A percentile compares a stretch with the other conserved stretches of the same genome.
Conservation (phyloP, 805 yeast species). For the Debaryomyces hansenii region DNA sequence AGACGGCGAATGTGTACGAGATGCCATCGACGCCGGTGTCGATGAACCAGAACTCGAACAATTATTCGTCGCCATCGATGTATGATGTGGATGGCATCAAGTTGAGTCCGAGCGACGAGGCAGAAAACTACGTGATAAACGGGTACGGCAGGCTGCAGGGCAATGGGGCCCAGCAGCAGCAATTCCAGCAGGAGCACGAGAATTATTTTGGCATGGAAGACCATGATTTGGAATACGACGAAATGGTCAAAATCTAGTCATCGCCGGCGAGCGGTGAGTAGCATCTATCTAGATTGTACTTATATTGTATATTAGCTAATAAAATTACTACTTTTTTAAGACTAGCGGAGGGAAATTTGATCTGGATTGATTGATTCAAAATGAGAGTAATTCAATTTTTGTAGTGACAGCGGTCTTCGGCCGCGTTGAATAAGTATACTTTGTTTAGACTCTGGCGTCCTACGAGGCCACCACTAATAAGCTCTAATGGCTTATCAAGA, state of each 20-base stretch:
- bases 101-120: slow-evolving; percentile 39
- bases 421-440: no score
- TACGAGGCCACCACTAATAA: no score
- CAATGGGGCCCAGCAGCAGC: slow-evolving; percentile 12
- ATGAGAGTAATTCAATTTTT: no score
- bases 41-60: slow-evolving; percentile 9
- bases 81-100: slow-evolving; percentile 11
- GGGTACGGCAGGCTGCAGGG: slow-evolving; percentile 23
- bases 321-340: not conserved
- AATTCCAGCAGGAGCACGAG: slow-evolving; percentile 33
- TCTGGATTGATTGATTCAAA: no score
- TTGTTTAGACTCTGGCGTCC: no score
- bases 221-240: slow-evolving; percentile 12
- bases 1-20: slow-evolving; percentile 2
- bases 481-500: no score
- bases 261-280: not conserved
- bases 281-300: not conserved
- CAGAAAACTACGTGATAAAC: slow-evolving; percentile 37
- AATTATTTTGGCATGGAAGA: slow-evolving; percentile 37
- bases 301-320: slow-evolving; percentile 2
- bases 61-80: slow-evolving; percentile 10
- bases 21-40: slow-evolving; percentile 28
- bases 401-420: no score
- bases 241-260: slow-evolving; percentile 1
- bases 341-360: no score